Conservation (phyloP, 1,284 basidiomycete species). For the Rhodotorula sp. region DNA sequence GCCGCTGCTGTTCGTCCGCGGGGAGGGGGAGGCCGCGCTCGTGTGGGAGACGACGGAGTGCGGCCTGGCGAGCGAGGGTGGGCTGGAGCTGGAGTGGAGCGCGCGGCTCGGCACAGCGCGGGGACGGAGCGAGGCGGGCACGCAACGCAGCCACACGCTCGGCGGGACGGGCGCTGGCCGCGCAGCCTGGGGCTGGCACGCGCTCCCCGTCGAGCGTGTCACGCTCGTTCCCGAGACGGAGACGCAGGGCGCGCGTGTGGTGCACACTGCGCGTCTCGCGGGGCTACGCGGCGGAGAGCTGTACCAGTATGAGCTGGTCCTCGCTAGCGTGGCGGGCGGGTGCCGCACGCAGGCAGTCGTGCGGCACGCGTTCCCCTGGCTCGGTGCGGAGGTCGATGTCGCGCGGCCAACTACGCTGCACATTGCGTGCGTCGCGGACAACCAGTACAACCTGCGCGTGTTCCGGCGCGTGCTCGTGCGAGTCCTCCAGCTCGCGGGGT, state of each 20-base stretch:
- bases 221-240: slow-evolving; percentile 9
- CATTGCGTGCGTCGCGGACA: slow-evolving; percentile 43
- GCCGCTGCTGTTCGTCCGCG: slow-evolving; percentile 44
- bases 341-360: slow-evolving; percentile 16
- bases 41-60: slow-evolving; percentile 44
- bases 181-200: neutral
- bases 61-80: too few relatives aligned
- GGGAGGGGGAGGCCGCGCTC: slow-evolving; percentile 28
- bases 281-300: slow-evolving; percentile 9
- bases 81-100: slow-evolving; percentile 12
- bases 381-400: neutral
- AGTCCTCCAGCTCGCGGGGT: slow-evolving; percentile 13
- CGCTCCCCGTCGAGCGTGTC: slow-evolving; percentile 8
- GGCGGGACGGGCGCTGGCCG: neutral
- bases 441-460: slow-evolving; percentile 42
- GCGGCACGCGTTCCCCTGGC: slow-evolving; percentile 34
- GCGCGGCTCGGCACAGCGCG: neutral
- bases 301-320: slow-evolving; percentile 37
- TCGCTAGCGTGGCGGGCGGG: neutral
- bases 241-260: slow-evolving; percentile 22
- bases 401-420: slow-evolving; percentile 26
- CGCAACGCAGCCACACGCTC: neutral
- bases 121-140: neutral
- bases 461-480: slow-evolving; percentile 38
- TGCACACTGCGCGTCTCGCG: slow-evolving; percentile 34